A percentile compares a stretch with the other conserved stretches of the same genome.
Conservation (phyloP, 2,329 filamentous ascomycete species). For the Nannizziopsis arthrosporioides region DNA sequence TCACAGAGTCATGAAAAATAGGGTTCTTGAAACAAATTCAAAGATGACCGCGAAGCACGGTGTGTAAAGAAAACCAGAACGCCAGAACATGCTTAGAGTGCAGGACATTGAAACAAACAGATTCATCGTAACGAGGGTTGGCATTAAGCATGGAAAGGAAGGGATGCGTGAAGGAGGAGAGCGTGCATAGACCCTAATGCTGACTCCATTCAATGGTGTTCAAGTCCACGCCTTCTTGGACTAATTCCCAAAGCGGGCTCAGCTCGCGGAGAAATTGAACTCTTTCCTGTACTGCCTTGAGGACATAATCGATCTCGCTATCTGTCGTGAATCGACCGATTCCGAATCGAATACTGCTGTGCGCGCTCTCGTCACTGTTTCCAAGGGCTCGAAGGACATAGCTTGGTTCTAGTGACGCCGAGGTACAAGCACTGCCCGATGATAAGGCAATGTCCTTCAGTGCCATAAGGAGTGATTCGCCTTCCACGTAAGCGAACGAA, state of each 20-base stretch:
- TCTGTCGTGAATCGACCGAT: conserved; percentile 96
- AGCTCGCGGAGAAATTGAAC: conserved; percentile 89
- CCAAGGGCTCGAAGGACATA: conserved; percentile 91
- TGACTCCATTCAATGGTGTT: conserved; percentile 98
- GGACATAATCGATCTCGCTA: conserved; percentile 88
- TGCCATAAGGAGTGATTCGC: conserved; percentile 95
- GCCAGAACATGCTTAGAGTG: too few relatives aligned
- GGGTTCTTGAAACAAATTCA: too few relatives aligned
- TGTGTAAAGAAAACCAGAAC: too few relatives aligned
- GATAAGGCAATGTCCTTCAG: conserved; percentile 95
- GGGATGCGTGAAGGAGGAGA: neutral
- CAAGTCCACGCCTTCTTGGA: conserved; percentile 90
- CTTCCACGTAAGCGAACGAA: conserved; percentile 96
- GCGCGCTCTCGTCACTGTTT: conserved; percentile 92
- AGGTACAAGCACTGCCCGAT: conserved; percentile 93
- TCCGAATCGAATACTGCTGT: conserved; percentile 94
- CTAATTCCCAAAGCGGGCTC: conserved; percentile 92
- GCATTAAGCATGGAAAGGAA: too few relatives aligned
- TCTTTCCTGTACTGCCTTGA: conserved; percentile 82
- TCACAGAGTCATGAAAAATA: too few relatives aligned
- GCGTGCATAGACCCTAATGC: conserved; percentile 47
- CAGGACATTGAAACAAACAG: too few relatives aligned
- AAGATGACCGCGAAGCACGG: too few relatives aligned
- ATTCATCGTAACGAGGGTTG: too few relatives aligned
- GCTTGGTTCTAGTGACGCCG: conserved; percentile 87